A percentile compares a stretch with the other conserved stretches of the same genome.
Conservation (phyloP, 345 rosid genomes). For the Barbarea vulgaris region DNA sequence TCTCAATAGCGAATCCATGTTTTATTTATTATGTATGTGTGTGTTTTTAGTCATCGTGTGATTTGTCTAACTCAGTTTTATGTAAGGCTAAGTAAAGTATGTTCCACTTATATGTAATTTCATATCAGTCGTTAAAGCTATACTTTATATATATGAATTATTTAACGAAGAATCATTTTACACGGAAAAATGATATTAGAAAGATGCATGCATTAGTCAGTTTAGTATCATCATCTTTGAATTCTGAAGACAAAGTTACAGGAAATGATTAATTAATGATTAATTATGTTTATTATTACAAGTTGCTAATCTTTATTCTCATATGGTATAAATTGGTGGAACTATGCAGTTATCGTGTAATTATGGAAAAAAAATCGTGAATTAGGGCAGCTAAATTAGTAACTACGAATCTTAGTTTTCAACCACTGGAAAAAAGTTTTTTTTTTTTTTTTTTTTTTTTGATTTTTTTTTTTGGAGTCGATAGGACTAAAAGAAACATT, state of each 20-base stretch:
- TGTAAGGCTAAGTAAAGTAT: constrained; percentile 21
- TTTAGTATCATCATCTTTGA: constrained; percentile 30
- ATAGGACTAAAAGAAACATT: background rate
- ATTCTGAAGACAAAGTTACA: constrained; percentile 17
- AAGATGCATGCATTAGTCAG: constrained; percentile 34
- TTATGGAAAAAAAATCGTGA: background rate
- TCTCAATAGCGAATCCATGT: constrained; percentile 16
- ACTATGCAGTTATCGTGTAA: constrained; percentile 15
- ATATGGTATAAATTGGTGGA: constrained; percentile 22
- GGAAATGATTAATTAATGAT: constrained; percentile 24
- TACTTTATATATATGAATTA: background rate
- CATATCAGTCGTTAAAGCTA: constrained; percentile 33
- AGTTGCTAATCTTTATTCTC: constrained; percentile 40
- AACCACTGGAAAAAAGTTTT: background rate
- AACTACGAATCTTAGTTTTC: constrained; percentile 5
- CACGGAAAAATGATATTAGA: constrained; percentile 2
- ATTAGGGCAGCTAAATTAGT: background rate
- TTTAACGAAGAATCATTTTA: constrained; percentile 21
- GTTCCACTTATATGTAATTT: constrained; percentile 33
- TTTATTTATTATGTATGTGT: background rate
- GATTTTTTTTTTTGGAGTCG: background rate
- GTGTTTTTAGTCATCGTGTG: background rate
- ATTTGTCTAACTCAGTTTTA: constrained; percentile 29
- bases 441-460: background rate
- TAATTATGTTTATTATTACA: constrained; percentile 11